A percentile compares a stretch with the other conserved stretches of the same genome.
Evolutionary conservation across 2,329 filamentous ascomycete species (phyloP).

Genomic region (Ascochyta rabiei): DNA sequence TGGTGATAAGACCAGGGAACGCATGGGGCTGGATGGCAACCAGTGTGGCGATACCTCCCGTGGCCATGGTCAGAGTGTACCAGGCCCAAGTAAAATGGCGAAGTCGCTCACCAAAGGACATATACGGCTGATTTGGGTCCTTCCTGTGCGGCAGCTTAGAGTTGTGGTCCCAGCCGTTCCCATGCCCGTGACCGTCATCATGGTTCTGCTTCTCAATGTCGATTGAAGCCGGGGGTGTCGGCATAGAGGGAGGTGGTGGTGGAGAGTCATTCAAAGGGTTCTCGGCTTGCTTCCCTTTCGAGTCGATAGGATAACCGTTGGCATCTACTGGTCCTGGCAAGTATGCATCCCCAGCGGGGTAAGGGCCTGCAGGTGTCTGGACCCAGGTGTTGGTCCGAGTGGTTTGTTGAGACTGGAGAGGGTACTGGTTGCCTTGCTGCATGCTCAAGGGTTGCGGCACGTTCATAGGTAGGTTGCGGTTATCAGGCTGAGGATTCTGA

Average conservation of each 20-base stretch:
- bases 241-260: slow-evolving; percentile 19
- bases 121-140: slow-evolving; percentile 42
- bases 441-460: slow-evolving; percentile 14
- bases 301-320: slow-evolving; percentile 37
- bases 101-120: slow-evolving; percentile 36
- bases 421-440: slow-evolving; percentile 17
- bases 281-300: slow-evolving; percentile 29
- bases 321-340: slow-evolving; percentile 28
- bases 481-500: slow-evolving; percentile 15
- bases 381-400: slow-evolving; percentile 40
- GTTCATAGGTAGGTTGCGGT: slow-evolving; percentile 14
- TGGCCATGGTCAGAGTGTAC: slow-evolving; percentile 57
- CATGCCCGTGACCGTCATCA: slow-evolving; percentile 24
- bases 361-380: slow-evolving; percentile 31
- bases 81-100: slow-evolving; percentile 56
- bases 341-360: slow-evolving; percentile 28
- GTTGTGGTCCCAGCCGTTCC: slow-evolving; percentile 30
- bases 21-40: slow-evolving; percentile 52
- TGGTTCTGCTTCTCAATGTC: slow-evolving; percentile 42
- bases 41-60: slow-evolving; percentile 54
- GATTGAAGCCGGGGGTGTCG: slow-evolving; percentile 22
- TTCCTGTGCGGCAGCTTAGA: slow-evolving; percentile 39
- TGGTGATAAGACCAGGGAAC: slow-evolving; percentile 57
- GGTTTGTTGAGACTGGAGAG: slow-evolving; percentile 27
- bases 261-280: slow-evolving; percentile 27